Conservation (phyloP, 805 yeast genomes). For the Myxozyma geophila region DNA sequence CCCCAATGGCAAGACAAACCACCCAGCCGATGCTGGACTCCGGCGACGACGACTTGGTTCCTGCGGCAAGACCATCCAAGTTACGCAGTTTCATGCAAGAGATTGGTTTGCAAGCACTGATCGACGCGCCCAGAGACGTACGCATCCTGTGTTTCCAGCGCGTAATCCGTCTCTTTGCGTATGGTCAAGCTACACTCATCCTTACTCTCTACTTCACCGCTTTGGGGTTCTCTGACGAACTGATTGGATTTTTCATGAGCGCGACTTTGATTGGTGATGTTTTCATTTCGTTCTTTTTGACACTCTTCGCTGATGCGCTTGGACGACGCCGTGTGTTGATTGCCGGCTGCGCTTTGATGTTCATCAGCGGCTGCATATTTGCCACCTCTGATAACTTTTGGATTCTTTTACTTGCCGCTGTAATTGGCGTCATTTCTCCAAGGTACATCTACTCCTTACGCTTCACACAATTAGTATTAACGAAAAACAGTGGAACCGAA, state of each 20-base stretch:
- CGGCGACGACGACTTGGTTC: neutral
- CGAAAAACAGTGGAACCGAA: conserved; percentile 52
- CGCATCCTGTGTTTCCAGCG: conserved; percentile 41
- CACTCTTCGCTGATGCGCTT: conserved; percentile 53
- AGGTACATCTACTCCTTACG: neutral
- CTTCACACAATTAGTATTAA: neutral
- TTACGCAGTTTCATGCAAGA: conserved; percentile 7
- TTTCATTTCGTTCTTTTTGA: conserved; percentile 51
- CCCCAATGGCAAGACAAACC: neutral
- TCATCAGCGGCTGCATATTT: conserved; percentile 51
- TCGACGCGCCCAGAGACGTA: conserved; percentile 22
- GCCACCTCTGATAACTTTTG: conserved; percentile 45
- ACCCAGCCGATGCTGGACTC: neutral
- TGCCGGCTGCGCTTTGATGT: conserved; percentile 50
- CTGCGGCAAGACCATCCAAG: neutral
- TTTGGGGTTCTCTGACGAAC: conserved; percentile 49
- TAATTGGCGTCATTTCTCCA: conserved; percentile 59
- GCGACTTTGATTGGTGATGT: conserved; percentile 57
- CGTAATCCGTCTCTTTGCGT: conserved; percentile 45
- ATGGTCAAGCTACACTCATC: conserved; percentile 46
- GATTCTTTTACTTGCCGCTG: conserved; percentile 48
- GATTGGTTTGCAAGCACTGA: conserved; percentile 23
- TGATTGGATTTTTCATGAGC: conserved; percentile 57
- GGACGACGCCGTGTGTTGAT: conserved; percentile 53
- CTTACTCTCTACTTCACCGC: conserved; percentile 53